Percentiles rank a stretch among this genome's conserved stretches.
Evolutionary conservation across 2,329 filamentous ascomycete genomes (phyloP).

Genomic region (Cladophialophora psammophila): DNA sequence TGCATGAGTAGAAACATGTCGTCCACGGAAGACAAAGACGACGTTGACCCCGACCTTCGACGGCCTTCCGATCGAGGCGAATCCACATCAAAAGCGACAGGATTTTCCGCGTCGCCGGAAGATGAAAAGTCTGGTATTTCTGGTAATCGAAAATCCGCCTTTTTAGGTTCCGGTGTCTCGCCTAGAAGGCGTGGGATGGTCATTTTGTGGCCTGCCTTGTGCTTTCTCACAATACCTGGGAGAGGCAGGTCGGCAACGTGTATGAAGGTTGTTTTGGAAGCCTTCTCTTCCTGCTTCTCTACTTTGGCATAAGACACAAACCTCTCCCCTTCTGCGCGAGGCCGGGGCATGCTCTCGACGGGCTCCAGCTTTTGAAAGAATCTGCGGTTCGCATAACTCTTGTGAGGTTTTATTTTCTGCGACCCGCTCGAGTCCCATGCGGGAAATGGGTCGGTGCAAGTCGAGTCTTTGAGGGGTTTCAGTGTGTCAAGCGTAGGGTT

Average conservation of each 20-base stretch:
- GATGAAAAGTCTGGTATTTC: conserved; percentile 31
- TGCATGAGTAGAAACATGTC: conserved; percentile 31
- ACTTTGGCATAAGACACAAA: conserved; percentile 25
- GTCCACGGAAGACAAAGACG: conserved; percentile 35
- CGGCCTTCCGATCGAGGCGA: conserved; percentile 7
- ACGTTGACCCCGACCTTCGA: conserved; percentile 29
- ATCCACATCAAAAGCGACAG: conserved; percentile 16
- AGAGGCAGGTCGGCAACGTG: conserved; percentile 15
- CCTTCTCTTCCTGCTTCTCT: conserved; percentile 4
- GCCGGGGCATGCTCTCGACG: conserved; percentile 5
- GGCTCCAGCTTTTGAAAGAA: conserved; percentile 24
- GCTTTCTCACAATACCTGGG: background rate
- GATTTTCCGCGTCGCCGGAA: conserved; percentile 25
- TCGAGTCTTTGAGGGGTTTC: background rate
- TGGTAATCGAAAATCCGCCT: conserved; percentile 23
- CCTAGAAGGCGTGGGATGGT: conserved; percentile 19
- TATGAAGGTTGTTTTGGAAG: conserved; percentile 20
- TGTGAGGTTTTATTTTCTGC: conserved; percentile 30
- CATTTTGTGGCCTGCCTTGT: conserved; percentile 6
- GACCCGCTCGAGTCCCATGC: conserved; percentile 23
- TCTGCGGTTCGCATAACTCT: conserved; percentile 29
- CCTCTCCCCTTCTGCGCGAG: background rate
- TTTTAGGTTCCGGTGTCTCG: background rate
- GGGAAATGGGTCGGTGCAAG: conserved; percentile 17
- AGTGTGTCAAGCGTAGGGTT: conserved; percentile 14